A percentile compares a stretch with the other conserved stretches of the same genome.
Evolutionary conservation across 2,329 filamentous ascomycete genomes (phyloP).

Genomic region (Ceratocystis alfenasii): DNA sequence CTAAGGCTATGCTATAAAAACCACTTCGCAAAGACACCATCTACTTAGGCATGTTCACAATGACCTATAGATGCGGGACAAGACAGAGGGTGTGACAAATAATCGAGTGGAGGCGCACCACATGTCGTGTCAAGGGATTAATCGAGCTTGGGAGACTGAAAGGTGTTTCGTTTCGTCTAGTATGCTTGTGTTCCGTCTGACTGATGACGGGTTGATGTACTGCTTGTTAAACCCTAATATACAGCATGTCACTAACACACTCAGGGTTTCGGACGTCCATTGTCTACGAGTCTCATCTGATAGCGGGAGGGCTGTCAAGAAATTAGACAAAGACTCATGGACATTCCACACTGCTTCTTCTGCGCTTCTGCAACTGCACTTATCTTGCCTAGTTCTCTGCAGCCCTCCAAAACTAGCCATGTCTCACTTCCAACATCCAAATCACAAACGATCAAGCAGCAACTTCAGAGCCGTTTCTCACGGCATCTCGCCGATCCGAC

Average conservation of each 20-base stretch:
- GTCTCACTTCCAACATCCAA: not conserved
- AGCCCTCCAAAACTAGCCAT: not conserved
- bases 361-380: not conserved
- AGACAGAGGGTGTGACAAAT: not conserved
- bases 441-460: not conserved
- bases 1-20: too few relatives aligned
- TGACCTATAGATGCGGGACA: not conserved
- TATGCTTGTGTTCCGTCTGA: not conserved
- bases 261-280: not conserved
- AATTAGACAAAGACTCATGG: not conserved
- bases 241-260: not conserved
- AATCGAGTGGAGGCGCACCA: not conserved
- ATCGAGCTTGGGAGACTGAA: not conserved
- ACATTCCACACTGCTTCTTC: not conserved
- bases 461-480: not conserved
- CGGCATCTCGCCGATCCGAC: not conserved
- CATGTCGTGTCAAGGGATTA: not conserved
- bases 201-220: not conserved
- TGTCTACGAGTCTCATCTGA: not conserved
- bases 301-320: not conserved
- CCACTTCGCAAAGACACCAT: too few relatives aligned
- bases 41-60: not conserved
- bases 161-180: not conserved
- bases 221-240: not conserved
- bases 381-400: not conserved